Evolutionary conservation across 2,329 filamentous ascomycete species (phyloP), one percentile per base, ranked within the genome.

Genomic region (Colletotrichum sp.): DNA sequence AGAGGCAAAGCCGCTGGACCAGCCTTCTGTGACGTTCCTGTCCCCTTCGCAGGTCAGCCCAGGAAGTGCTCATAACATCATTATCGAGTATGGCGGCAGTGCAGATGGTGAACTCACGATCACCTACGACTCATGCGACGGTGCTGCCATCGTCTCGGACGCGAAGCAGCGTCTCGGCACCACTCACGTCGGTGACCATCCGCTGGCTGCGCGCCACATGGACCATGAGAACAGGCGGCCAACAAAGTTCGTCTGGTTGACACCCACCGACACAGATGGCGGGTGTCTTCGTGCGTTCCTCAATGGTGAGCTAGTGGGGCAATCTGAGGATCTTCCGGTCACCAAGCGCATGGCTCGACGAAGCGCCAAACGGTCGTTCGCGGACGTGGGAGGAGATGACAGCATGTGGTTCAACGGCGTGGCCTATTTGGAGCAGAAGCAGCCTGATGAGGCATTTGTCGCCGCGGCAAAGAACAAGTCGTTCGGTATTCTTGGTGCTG

Each of bases 401-500:
- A 64, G 69, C 5, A 69, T 70, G 5, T 82, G 80, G 80, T 82
- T 82, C 13, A 75, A 81, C 6, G 80, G 80, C 2, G 80, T 81
- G 10, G 69, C 76, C 1, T 81, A 81, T 16, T 59, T 81, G 10
- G 76, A 81, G 10, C 76, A 80, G 44, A 81, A 80, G 36, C 79
- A 81, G 5, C 78, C 79, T 0, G 78, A 79, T 26, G 77, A 80
- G 3, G 16, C 68, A 1, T 79, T 81, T 21, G 80, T 81, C 7
- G 44, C 77, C 3, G 69, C 79, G 0, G 72, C 77, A 9, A 81
- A 81, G 64, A 78, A 78, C 15, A 81, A 81, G 72, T 77, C 76
- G 0, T 78, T 82, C 52, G 80, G 77, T 16, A 86, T 87, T 13
- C 21, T 87, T 2, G 85, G 85, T 0, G 85, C 82, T 4, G 85